Conservation (phyloP, 202 grass and related monocot genomes). For the Dendrocalamus latiflorus region DNA sequence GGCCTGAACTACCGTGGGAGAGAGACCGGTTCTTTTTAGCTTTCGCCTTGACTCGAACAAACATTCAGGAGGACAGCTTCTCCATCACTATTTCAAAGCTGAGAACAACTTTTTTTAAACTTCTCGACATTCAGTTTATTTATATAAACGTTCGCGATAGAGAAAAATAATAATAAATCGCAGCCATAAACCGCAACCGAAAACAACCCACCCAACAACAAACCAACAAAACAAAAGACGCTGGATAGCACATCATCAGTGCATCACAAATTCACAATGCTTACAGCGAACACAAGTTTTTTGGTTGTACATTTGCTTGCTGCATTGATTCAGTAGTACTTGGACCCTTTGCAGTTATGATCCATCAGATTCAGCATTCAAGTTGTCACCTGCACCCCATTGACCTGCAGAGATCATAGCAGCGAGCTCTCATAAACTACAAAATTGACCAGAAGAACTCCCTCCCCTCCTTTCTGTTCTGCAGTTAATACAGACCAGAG, state of each 20-base stretch:
- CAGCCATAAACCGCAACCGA: too few species aligned
- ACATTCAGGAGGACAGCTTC: too few species aligned
- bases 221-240: neutral
- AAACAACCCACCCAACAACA: too few species aligned
- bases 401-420: neutral
- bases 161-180: too few species aligned
- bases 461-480: neutral
- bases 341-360: slow-evolving; percentile 4
- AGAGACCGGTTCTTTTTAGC: too few species aligned
- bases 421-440: neutral
- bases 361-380: too few species aligned
- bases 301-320: neutral
- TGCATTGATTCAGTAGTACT: slow-evolving; percentile 1
- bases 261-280: neutral
- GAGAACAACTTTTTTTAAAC: too few species aligned
- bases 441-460: slow-evolving; percentile 13
- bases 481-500: neutral
- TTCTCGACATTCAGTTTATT: too few species aligned
- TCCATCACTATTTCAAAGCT: too few species aligned
- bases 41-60: too few species aligned
- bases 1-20: neutral
- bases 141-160: too few species aligned
- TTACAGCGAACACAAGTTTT: neutral
- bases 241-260: neutral
- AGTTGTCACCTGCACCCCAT: slow-evolving; percentile 20